Conservation (phyloP, 805 yeast species). For the Zygosaccharomyces siamensis region DNA sequence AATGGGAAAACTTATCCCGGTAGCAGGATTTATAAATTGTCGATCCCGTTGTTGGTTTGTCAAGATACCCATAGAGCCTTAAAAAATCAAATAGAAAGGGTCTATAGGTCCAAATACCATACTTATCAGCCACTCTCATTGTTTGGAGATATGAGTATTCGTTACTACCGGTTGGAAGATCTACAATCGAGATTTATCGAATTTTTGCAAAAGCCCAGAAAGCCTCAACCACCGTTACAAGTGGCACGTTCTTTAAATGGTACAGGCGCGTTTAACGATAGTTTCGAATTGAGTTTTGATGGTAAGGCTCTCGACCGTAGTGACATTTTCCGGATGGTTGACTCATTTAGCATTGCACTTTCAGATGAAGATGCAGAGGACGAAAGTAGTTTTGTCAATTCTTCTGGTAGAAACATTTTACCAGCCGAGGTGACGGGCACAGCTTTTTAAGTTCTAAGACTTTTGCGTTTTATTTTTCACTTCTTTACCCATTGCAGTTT, state of each 20-base stretch:
- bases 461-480: not conserved
- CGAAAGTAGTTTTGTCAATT: conserved; percentile 19
- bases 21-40: conserved; percentile 13
- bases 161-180: conserved; percentile 9
- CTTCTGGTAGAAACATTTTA: conserved; percentile 13
- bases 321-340: conserved; percentile 40
- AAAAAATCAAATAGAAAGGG: conserved; percentile 10
- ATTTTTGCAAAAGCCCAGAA: conserved; percentile 4
- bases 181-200: conserved; percentile 6
- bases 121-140: conserved; percentile 16
- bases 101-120: conserved; percentile 9
- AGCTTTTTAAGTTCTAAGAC: conserved; percentile 3
- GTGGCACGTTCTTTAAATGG: conserved; percentile 8
- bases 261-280: conserved; percentile 25
- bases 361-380: conserved; percentile 27
- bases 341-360: conserved; percentile 35
- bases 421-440: conserved; percentile 18
- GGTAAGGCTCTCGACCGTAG: conserved; percentile 43
- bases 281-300: conserved; percentile 42
- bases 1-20: not conserved
- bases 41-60: conserved; percentile 9
- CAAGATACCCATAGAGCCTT: conserved; percentile 6
- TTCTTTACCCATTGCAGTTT: not conserved
- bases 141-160: conserved; percentile 8
- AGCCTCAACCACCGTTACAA: conserved; percentile 3